These are phyloP conservation scores for Nyctanthes arbortristis DNA, from an alignment of 257 asterid genomes.

Conservation along the genomic window DNA sequence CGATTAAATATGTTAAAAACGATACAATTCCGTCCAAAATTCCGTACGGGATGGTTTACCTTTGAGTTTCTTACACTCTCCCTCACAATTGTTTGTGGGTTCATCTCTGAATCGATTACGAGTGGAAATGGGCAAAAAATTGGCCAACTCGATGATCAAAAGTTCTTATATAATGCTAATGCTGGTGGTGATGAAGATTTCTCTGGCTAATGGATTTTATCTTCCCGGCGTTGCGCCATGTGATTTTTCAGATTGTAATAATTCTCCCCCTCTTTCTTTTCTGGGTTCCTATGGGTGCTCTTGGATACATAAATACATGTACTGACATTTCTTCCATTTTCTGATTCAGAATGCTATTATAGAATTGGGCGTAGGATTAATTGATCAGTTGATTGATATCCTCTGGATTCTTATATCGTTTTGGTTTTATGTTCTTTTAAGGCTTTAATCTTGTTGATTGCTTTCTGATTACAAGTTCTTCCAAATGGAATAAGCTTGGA, in stretches of 20 bases:
- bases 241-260: slow-evolving; percentile 43
- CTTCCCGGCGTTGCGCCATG: slow-evolving; percentile 61
- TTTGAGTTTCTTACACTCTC: not conserved
- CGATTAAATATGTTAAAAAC: not conserved
- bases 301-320: not conserved
- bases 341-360: not conserved
- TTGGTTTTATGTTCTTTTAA: not conserved
- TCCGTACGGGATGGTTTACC: not conserved
- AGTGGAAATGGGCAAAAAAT: slow-evolving; percentile 19
- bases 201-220: slow-evolving; percentile 45
- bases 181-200: slow-evolving; percentile 16
- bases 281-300: not conserved
- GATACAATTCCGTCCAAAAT: not conserved
- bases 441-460: not conserved
- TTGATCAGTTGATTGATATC: not conserved
- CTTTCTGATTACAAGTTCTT: not conserved
- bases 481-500: not conserved
- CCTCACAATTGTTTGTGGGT: slow-evolving; percentile 2
- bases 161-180: not conserved
- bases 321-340: not conserved
- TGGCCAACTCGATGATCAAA: slow-evolving; percentile 21
- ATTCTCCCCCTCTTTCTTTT: not conserved
- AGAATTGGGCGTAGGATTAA: not conserved
- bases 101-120: not conserved
- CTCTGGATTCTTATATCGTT: not conserved